phyloP scores from a whole-genome alignment of 257 asterid genomes.

The Solanum appendiculatum region DNA sequence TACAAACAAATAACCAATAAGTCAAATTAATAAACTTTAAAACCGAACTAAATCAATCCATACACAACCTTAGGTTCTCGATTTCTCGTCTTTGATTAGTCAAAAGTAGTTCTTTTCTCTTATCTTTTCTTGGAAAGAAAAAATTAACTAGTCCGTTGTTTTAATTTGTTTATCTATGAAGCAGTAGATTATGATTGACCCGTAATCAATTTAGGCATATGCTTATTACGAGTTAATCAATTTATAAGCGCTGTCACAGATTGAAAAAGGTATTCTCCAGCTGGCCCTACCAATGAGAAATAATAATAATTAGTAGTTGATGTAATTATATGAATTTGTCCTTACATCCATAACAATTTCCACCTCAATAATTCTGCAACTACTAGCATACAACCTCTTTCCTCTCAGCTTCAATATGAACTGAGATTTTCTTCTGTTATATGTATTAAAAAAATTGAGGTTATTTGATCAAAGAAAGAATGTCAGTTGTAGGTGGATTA shows the following conservation, averaged over 20 bases:
- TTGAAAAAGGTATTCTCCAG: not conserved
- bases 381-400: not conserved
- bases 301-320: not conserved
- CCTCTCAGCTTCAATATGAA: not conserved
- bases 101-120: not conserved
- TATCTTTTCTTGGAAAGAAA: not conserved
- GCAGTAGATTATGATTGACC: not conserved
- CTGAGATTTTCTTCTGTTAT: not conserved
- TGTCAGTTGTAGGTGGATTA: constrained; percentile 14
- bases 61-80: no score
- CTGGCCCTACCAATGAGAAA: not conserved
- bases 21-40: no score
- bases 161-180: no score
- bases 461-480: not conserved
- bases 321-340: not conserved
- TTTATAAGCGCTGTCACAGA: not conserved
- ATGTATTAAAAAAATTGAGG: not conserved
- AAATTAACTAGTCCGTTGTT: not conserved
- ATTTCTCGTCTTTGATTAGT: not conserved
- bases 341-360: not conserved
- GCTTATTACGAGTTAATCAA: not conserved
- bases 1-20: no score
- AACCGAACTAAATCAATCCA: no score
- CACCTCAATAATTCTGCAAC: not conserved
- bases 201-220: not conserved